Evolutionary conservation across 2,329 filamentous ascomycete genomes (phyloP).

Genomic region (Byssothecium circinans): DNA sequence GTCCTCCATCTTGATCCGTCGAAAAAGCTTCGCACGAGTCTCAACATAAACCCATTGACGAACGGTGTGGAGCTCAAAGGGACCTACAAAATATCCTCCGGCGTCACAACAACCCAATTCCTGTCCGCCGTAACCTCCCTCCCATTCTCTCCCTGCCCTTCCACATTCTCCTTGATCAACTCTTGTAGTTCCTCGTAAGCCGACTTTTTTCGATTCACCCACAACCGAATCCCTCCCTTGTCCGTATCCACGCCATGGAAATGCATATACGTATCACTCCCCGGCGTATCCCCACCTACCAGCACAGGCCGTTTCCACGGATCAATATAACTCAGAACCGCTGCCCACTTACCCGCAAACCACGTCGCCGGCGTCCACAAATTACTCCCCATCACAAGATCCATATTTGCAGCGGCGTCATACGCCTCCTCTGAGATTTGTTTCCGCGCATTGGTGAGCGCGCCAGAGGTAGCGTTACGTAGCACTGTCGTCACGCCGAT

Average conservation of each 20-base stretch:
- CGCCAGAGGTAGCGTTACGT: constrained; percentile 28
- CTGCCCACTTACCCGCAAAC: constrained; percentile 37
- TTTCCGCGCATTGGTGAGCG: constrained; percentile 29
- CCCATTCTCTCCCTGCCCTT: constrained; percentile 28
- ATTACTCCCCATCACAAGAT: constrained; percentile 29
- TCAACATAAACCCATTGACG: too few relatives aligned
- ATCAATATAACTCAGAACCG: constrained; percentile 34
- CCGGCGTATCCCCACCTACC: constrained; percentile 32
- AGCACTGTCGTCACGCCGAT: constrained; percentile 35
- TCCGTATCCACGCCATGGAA: constrained; percentile 33
- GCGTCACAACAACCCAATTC: constrained; percentile 35
- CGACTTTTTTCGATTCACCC: constrained; percentile 29
- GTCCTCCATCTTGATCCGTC: too few relatives aligned
- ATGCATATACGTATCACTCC: constrained; percentile 36
- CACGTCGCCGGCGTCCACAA: constrained; percentile 37
- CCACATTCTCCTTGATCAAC: constrained; percentile 26
- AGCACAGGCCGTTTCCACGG: constrained; percentile 34
- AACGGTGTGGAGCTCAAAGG: too few relatives aligned
- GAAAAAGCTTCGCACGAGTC: too few relatives aligned
- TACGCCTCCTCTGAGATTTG: constrained; percentile 31
- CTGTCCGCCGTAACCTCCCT: constrained; percentile 33
- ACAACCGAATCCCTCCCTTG: constrained; percentile 34
- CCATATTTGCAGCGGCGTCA: constrained; percentile 26
- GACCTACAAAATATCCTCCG: constrained; percentile 28
- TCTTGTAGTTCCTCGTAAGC: constrained; percentile 22